Percentiles rank a stretch among this genome's conserved stretches.
These are phyloP conservation scores for Lentinus brumalis DNA, from an alignment of 768 basidiomycete genomes.

Conservation along the genomic window DNA sequence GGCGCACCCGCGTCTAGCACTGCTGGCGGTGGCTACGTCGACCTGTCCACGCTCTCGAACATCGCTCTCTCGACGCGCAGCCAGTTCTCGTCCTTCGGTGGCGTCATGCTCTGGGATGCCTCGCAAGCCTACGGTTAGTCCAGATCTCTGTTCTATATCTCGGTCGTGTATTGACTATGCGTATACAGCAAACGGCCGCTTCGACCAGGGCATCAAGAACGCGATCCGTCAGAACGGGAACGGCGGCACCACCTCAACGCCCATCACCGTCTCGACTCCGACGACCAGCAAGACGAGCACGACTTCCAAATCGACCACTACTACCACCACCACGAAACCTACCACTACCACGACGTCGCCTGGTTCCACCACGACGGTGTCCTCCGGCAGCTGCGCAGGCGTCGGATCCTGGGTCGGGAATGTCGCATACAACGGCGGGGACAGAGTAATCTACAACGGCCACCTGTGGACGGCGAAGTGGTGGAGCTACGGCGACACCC, in stretches of 20 bases:
- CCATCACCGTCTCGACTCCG: constrained; percentile 7
- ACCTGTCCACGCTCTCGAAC: constrained; percentile 44
- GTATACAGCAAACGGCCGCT: constrained; percentile 26
- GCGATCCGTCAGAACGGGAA: constrained; percentile 19
- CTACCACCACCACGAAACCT: constrained; percentile 9
- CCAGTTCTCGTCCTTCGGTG: constrained; percentile 68
- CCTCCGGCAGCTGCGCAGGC: constrained; percentile 26
- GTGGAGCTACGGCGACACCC: constrained; percentile 32
- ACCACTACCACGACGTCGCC: constrained; percentile 10
- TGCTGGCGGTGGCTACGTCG: constrained; percentile 66
- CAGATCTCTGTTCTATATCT: not conserved
- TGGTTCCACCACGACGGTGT: constrained; percentile 7
- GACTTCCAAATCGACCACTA: not conserved
- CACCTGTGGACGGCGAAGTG: constrained; percentile 34
- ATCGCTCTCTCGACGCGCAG: constrained; percentile 53
- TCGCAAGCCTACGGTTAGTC: constrained; percentile 24
- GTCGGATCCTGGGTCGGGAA: constrained; percentile 30
- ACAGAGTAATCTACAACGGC: constrained; percentile 28
- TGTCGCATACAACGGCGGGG: constrained; percentile 32
- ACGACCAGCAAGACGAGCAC: constrained; percentile 16
- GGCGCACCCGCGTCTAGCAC: constrained; percentile 61
- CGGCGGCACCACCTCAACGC: not conserved
- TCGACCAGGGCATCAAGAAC: constrained; percentile 28
- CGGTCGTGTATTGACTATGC: constrained; percentile 2
- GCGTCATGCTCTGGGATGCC: constrained; percentile 50